These are phyloP conservation scores for Eimeria praecox DNA, from an alignment of 169 alveolate genomes.

Conservation along the genomic window DNA sequence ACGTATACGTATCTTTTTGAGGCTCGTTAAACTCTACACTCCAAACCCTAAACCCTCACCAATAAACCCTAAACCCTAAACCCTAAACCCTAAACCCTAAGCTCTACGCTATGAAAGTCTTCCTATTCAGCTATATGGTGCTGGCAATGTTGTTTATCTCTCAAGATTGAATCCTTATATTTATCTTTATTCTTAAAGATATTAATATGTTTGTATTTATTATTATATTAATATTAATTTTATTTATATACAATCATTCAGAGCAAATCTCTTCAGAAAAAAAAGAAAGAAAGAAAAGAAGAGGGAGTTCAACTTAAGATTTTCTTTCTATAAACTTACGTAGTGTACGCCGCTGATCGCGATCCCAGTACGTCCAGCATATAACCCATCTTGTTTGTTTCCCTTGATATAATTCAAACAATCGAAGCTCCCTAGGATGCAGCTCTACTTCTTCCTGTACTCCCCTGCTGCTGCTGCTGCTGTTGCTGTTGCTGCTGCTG, in stretches of 20 bases:
- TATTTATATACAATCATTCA: no score
- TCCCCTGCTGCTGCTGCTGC: slow-evolving; percentile 1
- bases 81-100: slow-evolving; percentile 5
- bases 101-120: background rate
- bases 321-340: background rate
- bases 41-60: background rate
- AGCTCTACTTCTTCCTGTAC: background rate
- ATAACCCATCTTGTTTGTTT: slow-evolving; percentile 81
- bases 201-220: background rate
- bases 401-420: slow-evolving; percentile 71
- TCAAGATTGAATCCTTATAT: no score
- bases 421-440: slow-evolving; percentile 27
- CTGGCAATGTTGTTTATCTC: background rate
- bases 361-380: slow-evolving; percentile 80
- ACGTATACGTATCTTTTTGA: no score
- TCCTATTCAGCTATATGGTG: background rate
- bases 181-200: no score
- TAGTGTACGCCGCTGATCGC: background rate
- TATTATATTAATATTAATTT: no score
- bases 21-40: background rate
- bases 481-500: background rate
- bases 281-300: no score
- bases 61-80: background rate
- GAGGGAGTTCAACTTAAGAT: no score
- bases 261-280: no score